Evolutionary conservation across 108 stramenopile genomes (phyloP), one percentile per base, ranked within the genome.

Genomic region (Pseudonitzschia delicatissima): DNA sequence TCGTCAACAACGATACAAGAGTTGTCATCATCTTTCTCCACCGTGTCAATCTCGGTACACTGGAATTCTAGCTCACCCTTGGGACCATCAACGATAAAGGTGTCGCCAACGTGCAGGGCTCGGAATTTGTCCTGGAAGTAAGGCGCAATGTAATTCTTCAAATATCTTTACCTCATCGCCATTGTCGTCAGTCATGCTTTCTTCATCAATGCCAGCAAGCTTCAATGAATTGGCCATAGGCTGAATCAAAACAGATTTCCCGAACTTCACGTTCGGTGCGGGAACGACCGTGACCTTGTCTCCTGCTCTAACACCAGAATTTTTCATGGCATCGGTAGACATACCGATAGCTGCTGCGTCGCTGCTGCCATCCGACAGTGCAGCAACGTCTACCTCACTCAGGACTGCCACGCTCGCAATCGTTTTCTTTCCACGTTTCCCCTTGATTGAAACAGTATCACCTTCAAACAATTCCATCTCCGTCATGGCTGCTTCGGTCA

Each of bases 1-100:
- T 91, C 93, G 63, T 88, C 90, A 9, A 90, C 93, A 61, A 95
- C 91, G 33, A 95, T 81, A 67, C 93, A 91, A 6, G 86, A 84
- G 17, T 76, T 72, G 57, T 91, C 93, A 17, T 83, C 85, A 63
- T 94, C 93, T 18, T 74, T 77, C 63, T 91, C 93, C 9, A 88
- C 88, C 44, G 85, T 85, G 70, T 94, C 93, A 73, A 91, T 91
- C 52, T 94, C 93, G 1, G 91, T 87, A 52, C 76, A 76, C 23
- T 86, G 87, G 61, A 94, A 94, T 67, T 91, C 90, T 9, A 94
- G 71, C 39, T 84, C 49, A 13, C 93, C 93, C 13, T 74, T 52
- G 5, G 87, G 89, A 20, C 93, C 93, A 70, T 86, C 73, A 31
- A 89, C 69, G 51, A 67, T 73, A 62, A 94, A 94, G 7, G 73